A percentile compares a stretch with the other conserved stretches of the same genome.
Conservation (phyloP, 2,329 filamentous ascomycete genomes). For the Pseudogymnoascus sp. region DNA sequence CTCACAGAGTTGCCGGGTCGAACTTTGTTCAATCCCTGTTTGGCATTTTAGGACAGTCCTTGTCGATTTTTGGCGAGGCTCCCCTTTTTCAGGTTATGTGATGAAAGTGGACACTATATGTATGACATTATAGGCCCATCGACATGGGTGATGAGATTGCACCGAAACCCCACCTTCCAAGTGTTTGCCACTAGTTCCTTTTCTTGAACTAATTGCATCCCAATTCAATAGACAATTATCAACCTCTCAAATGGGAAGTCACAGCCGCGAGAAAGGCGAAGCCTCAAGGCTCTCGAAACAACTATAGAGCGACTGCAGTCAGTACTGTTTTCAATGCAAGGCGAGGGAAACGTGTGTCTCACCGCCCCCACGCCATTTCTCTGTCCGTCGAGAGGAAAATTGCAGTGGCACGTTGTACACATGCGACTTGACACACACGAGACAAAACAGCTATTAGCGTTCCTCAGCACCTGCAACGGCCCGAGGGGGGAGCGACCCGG, state of each 20-base stretch:
- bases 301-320: background rate
- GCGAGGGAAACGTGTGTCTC: background rate
- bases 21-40: background rate
- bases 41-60: background rate
- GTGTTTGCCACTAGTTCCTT: background rate
- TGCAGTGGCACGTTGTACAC: background rate
- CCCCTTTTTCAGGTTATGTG: background rate
- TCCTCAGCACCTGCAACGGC: constrained; percentile 5
- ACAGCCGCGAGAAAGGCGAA: background rate
- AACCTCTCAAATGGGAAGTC: background rate
- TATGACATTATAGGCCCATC: constrained; percentile 5
- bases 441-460: background rate
- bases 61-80: background rate
- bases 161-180: background rate
- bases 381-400: background rate
- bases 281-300: background rate
- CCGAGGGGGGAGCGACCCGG: background rate
- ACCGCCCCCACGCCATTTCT: background rate
- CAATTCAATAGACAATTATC: background rate
- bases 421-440: background rate
- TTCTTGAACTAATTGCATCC: background rate
- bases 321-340: background rate
- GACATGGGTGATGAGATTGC: constrained; percentile 6
- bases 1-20: background rate
- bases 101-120: constrained; percentile 6